These are phyloP conservation scores for Musa acuminata DNA, from an alignment of 176 grass and related monocot species.

Conservation along the genomic window DNA sequence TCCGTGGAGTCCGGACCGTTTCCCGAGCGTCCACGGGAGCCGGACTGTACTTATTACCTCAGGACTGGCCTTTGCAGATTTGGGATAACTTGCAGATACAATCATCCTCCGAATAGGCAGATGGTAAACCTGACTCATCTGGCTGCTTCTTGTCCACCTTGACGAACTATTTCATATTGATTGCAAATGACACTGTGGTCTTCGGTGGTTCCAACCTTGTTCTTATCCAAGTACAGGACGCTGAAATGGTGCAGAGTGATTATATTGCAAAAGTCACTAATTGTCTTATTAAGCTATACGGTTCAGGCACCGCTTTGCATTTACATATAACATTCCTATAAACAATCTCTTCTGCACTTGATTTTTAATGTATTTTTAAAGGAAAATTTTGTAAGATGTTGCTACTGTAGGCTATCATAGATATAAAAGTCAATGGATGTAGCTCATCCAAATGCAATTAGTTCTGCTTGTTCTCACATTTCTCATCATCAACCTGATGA, in stretches of 20 bases:
- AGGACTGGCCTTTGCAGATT: constrained; percentile 98
- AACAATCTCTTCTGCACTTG: no score
- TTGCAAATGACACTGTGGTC: not conserved
- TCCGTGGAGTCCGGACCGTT: constrained; percentile 43
- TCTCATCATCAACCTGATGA: no score
- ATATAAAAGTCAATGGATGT: not conserved
- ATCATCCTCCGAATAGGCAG: constrained; percentile 85
- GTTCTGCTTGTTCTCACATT: not conserved
- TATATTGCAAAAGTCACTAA: not conserved
- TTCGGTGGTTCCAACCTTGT: not conserved
- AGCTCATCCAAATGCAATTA: no score
- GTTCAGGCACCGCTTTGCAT: not conserved
- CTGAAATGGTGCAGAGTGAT: not conserved
- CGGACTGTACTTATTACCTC: constrained; percentile 94
- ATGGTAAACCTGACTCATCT: constrained; percentile 33
- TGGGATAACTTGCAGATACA: constrained; percentile 85
- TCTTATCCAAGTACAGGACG: not conserved
- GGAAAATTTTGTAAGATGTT: not conserved
- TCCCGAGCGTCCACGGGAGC: constrained; percentile 72
- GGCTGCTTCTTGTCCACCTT: constrained; percentile 16
- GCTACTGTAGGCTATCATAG: not conserved
- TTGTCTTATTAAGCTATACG: not conserved
- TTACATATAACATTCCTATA: not conserved
- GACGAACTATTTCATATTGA: constrained; percentile 15
- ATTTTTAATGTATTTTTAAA: no score